Base-by-base conservation (phyloP, 352 stramenopile genomes). In the Achlya hypogyna region DNA sequence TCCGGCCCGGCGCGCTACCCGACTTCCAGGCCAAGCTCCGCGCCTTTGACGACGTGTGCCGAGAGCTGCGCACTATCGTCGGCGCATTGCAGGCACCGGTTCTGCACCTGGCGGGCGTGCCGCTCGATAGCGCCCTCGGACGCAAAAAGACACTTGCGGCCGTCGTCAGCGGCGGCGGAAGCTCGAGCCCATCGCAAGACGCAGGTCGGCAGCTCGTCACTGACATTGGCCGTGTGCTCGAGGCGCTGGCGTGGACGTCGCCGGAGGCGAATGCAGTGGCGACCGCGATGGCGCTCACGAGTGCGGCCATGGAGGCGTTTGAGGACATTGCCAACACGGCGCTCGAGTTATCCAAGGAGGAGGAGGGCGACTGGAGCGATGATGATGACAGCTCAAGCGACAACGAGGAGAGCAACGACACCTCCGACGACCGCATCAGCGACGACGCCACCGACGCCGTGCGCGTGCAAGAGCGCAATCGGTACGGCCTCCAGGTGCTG, bases 401-500 rank as follows among this genome's bases (percentile, higher is more conserved):
- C 12, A 32, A 70, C 20, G 60, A 56, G 10, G 56, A 62, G 4
- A 43, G 22, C 3, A 72, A 62, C 34, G 51, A 62, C 12, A 35
- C 59, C 5, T 22, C 32, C 8, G 51, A 40, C 14, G 49, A 72
- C 20, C 45, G 63, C 18, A 43, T 32, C 4, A 47, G 28, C 0
- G 34, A 65, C 22, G 45, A 40, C 4, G 54, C 42, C 34, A 28
- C 14, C 16, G 62, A 73, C n/a, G 6, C 56, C 20, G 67, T 63
- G 18, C 65, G 65, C 28, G 63, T 72, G 8, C 69, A 77, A 77
- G 60, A 74, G 56, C 72, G 69, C 63, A 94, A 75, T 66, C 69
- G 65, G 23, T 82, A 85, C 49, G 86, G 81, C 0, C 53, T 91
- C 10, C 81, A 89, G 65, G 84, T 93, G 5, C 66, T 93, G 9